Evolutionary conservation across 345 rosid genomes (phyloP).

Genomic region (Syzygium grande): DNA sequence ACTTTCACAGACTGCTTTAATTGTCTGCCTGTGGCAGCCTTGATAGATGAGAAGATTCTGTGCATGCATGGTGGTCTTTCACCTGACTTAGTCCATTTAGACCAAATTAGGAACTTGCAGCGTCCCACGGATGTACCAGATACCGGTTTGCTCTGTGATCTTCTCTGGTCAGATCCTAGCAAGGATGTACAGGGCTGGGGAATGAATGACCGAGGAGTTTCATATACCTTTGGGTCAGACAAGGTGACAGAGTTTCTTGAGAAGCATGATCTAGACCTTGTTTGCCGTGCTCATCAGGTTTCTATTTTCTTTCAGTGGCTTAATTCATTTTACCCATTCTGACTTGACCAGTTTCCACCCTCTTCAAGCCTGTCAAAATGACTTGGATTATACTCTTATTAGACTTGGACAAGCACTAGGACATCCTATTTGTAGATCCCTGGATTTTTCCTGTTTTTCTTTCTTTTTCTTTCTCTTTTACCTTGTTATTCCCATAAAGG

Average conservation of each 20-base stretch:
- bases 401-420: not conserved
- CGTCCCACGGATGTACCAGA: constrained; percentile 81
- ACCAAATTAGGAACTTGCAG: constrained; percentile 53
- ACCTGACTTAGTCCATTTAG: constrained; percentile 56
- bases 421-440: not conserved
- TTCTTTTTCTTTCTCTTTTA: not conserved
- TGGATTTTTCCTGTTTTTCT: not conserved
- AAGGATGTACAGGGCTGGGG: constrained; percentile 74
- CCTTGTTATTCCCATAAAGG: not conserved
- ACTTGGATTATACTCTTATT: not conserved
- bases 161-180: constrained; percentile 85
- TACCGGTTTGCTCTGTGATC: constrained; percentile 78
- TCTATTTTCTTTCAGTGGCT: not conserved
- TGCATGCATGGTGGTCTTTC: constrained; percentile 95
- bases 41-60: constrained; percentile 69
- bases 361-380: not conserved
- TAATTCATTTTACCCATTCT: not conserved
- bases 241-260: constrained; percentile 68
- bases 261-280: constrained; percentile 72
- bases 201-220: constrained; percentile 84
- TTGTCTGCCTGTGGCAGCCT: constrained; percentile 42
- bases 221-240: constrained; percentile 54
- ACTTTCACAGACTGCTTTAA: constrained; percentile 30
- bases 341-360: not conserved
- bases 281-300: constrained; percentile 97